Evolutionary conservation across 2,329 filamentous ascomycete species (phyloP), one percentile per base, ranked within the genome.

Genomic region (Colletotrichum aenigma): DNA sequence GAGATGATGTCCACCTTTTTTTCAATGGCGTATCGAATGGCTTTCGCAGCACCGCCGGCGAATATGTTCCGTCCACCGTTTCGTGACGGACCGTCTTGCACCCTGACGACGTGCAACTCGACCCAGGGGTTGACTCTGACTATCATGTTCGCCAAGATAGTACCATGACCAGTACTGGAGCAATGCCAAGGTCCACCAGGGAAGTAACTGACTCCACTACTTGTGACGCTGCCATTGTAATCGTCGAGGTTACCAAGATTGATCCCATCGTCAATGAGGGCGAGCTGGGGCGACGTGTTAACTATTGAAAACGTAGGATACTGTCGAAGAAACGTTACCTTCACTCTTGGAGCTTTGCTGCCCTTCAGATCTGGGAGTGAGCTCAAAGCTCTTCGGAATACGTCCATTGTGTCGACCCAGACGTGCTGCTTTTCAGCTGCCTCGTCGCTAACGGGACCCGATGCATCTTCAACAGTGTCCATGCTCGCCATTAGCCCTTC

Each of bases 321-420:
- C 5, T n/a, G 24, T 6, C 3, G 10, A 21, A 32, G n/a, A 21
- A 12, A 32, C 0, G 3, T 62, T 62, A 62, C 60, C n/a, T 62
- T 62, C n/a, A 62, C 60, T 24, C 60, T 32, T 30, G 28, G 28
- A 13, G 30, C 60, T 36, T 36, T 21, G n/a, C 30, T 30, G 28
- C n/a, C n/a, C 13, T 34, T 36, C 12, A 62, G 28, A 24, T 36
- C 30, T 21, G 60, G 60, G 4, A 62, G 60, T 21, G 6, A 32
- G 16, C n/a, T 62, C 60, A 62, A 6, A 10, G 60, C 30, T 32
- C 28, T 36, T 36, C 60, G 60, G 32, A 62, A 62, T 7, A 21
- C 9, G 60, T 30, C 60, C 60, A 62, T 62, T 4, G 60, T 34
- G 15, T 62, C 30, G n/a, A 34, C 60, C 60, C 60, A 62, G 26